Base-by-base conservation (phyloP, 768 basidiomycete species). In the Tulasnella sp. region DNA sequence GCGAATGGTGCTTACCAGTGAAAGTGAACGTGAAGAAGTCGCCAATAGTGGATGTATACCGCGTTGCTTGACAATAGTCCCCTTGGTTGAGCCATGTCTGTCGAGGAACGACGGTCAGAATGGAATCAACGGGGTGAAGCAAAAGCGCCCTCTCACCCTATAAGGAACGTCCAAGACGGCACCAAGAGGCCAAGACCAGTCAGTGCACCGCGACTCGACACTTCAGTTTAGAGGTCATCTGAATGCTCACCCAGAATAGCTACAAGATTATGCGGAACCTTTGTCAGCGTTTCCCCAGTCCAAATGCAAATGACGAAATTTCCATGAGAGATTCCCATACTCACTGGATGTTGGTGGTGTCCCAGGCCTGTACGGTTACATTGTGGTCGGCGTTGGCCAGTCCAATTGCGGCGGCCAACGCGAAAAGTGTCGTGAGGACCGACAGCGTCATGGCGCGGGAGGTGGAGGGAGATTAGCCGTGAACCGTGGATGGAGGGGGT, bases 1-100 rank as follows among this genome's bases (percentile, higher is more conserved):
- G 6, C 1, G 6, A 41, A 1, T n/a, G 3, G 4, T 20, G 48
- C 75, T 54, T 20, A 76, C 75, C 75, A 3, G 75, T 76, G n/a
- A 76, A 76, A 34, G 42, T 7, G 22, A 76, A 76, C 8, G 46
- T 76, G 31, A 50, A 44, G 24, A 40, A 50, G 46, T 76, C 46
- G 46, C 76, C 76, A 22, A 76, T 76, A 50, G 41, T 76, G 0
- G 41, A 44, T 76, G 76, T 76, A 58, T 50, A 76, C 46, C 76
- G 76, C 20, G 76, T 76, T 50, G 48, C 4, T 34, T 48, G 24
- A 46, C 76, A 76, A 37, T 76, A 76, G 18, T 44, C 41, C 16
- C 1, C 31, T 44, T 76, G 76, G 34, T 76, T 58, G 16, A 40
- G 28, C 76, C 76, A 76, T 3, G 41, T 58, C 76, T 76, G 40